phyloP scores from a whole-genome alignment of 2,329 filamentous ascomycete genomes.

The Calycina marina region DNA sequence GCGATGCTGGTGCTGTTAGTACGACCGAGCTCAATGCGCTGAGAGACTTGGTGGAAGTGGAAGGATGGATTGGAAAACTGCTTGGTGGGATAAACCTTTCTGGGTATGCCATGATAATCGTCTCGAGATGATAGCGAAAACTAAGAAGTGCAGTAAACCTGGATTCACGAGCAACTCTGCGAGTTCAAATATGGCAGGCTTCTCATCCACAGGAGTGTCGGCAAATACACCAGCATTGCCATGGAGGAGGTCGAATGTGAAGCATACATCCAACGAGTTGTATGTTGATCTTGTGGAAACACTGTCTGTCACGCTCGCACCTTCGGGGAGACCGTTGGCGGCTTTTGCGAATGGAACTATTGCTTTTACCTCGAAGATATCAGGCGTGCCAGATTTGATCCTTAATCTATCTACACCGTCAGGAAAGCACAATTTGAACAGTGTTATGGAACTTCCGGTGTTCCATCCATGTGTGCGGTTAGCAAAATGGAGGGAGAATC shows the following conservation, averaged over 20 bases:
- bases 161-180: conserved; percentile 17
- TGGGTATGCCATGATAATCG: conserved; percentile 34
- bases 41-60: conserved; percentile 80
- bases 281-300: conserved; percentile 95
- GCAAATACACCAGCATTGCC: conserved; percentile 47
- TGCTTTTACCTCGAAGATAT: conserved; percentile 89
- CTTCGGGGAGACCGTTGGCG: conserved; percentile 73
- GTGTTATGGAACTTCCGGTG: conserved; percentile 72
- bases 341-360: conserved; percentile 86
- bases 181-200: conserved; percentile 19
- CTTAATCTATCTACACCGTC: conserved; percentile 68
- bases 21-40: conserved; percentile 91
- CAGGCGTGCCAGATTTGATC: conserved; percentile 81
- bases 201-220: conserved; percentile 19
- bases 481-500: conserved; percentile 75
- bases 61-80: conserved; percentile 78
- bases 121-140: neutral
- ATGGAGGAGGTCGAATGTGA: conserved; percentile 82
- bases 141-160: conserved; percentile 14
- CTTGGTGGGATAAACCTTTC: conserved; percentile 78
- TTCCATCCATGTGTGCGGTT: conserved; percentile 93
- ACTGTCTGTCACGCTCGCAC: conserved; percentile 73
- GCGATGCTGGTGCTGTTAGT: conserved; percentile 76
- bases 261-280: conserved; percentile 92
- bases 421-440: conserved; percentile 60